These are phyloP conservation scores for Apophysomyces trapeziformis DNA, from an alignment of 371 early-diverging fungal species.

Conservation along the genomic window DNA sequence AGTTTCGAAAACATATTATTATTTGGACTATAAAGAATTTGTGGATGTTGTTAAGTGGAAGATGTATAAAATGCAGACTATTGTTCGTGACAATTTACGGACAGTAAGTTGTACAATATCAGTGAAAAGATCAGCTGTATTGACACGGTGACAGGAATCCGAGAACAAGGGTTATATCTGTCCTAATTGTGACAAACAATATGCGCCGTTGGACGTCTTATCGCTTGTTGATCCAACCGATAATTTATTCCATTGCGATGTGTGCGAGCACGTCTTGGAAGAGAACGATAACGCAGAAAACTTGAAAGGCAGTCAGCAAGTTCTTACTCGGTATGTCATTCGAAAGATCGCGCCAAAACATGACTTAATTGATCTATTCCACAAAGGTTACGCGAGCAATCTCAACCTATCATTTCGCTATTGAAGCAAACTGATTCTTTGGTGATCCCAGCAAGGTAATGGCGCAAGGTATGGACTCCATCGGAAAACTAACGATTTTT, in stretches of 20 bases:
- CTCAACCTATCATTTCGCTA: slow-evolving; percentile 79
- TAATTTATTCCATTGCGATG: slow-evolving; percentile 64
- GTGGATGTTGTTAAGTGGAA: slow-evolving; percentile 93
- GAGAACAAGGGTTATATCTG: slow-evolving; percentile 79
- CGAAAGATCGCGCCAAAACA: too few relatives aligned
- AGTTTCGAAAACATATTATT: slow-evolving; percentile 79
- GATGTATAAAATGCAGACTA: slow-evolving; percentile 83
- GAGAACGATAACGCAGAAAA: slow-evolving; percentile 73
- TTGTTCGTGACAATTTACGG: slow-evolving; percentile 71
- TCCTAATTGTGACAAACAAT: slow-evolving; percentile 60
- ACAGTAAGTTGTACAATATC: slow-evolving; percentile 46
- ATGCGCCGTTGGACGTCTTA: slow-evolving; percentile 61
- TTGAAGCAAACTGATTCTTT: slow-evolving; percentile 83
- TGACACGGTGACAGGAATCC: slow-evolving; percentile 50
- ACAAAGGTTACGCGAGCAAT: slow-evolving; percentile 76
- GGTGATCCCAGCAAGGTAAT: slow-evolving; percentile 66
- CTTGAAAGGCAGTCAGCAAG: slow-evolving; percentile 51
- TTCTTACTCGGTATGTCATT: slow-evolving; percentile 29
- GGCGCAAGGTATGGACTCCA: background rate
- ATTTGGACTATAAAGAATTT: slow-evolving; percentile 91
- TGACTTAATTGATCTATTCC: too few relatives aligned
- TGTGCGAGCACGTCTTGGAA: slow-evolving; percentile 60
- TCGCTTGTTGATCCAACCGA: slow-evolving; percentile 53
- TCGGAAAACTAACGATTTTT: background rate
- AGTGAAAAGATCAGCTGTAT: background rate